These are phyloP conservation scores for Pseudocercospora vitis DNA, from an alignment of 2,329 filamentous ascomycete species.

Conservation along the genomic window DNA sequence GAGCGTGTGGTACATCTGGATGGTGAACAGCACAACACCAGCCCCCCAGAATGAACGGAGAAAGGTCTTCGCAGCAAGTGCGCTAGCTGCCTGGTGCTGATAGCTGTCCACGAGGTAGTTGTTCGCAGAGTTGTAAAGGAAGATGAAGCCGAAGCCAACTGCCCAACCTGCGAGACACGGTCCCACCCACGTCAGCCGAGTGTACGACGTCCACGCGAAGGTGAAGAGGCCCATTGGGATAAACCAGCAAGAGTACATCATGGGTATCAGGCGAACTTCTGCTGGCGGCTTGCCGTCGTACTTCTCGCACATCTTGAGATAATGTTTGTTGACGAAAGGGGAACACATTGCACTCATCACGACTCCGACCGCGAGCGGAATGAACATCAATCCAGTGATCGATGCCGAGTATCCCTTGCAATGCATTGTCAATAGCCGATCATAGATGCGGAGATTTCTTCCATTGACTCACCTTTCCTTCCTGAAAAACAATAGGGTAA, in stretches of 20 bases:
- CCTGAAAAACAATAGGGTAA: constrained; percentile 66
- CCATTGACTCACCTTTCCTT: too few species aligned
- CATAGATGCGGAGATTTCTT: too few species aligned
- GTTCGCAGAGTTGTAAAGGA: constrained; percentile 40
- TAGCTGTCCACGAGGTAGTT: constrained; percentile 62
- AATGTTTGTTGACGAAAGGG: constrained; percentile 78
- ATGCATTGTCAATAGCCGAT: too few species aligned
- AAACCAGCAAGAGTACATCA: constrained; percentile 56
- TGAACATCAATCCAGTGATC: constrained; percentile 67
- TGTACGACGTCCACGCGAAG: constrained; percentile 69
- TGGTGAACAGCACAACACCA: constrained; percentile 32
- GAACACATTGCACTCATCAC: constrained; percentile 32
- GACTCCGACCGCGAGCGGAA: constrained; percentile 34
- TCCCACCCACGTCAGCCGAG: constrained; percentile 66
- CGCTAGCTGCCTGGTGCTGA: constrained; percentile 64
- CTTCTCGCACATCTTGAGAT: constrained; percentile 62
- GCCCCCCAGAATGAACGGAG: constrained; percentile 25
- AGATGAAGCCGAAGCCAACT: constrained; percentile 39
- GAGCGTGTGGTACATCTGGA: constrained; percentile 43
- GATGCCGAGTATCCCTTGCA: constrained; percentile 77
- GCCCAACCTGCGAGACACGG: constrained; percentile 47
- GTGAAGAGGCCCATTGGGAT: constrained; percentile 67
- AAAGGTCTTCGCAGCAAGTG: constrained; percentile 41
- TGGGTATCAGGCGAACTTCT: constrained; percentile 75
- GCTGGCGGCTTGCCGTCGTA: constrained; percentile 73